Evolutionary conservation across 164 flowering plant genomes (phyloP).

Genomic region (Magnolia changhungtana): DNA sequence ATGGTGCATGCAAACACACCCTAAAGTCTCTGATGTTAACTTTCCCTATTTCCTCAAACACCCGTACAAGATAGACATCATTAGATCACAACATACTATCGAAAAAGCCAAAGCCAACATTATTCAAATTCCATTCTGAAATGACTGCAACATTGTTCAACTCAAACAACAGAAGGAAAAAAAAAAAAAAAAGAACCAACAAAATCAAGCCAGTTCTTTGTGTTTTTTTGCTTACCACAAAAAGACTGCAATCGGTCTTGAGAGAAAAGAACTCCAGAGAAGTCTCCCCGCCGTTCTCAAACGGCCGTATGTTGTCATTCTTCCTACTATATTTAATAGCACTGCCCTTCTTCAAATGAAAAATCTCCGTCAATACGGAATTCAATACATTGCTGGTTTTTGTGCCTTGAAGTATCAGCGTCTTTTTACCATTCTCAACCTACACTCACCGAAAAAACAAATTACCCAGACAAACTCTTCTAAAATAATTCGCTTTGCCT

Average conservation of each 20-base stretch:
- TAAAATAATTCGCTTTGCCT: neutral
- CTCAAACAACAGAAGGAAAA: neutral
- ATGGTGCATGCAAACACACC: no score
- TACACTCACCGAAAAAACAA: constrained; percentile 15
- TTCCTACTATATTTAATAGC: constrained; percentile 58
- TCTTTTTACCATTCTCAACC: constrained; percentile 88
- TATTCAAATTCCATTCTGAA: no score
- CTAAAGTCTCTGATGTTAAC: no score
- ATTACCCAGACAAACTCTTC: neutral
- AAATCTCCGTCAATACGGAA: constrained; percentile 59
- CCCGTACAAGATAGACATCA: no score
- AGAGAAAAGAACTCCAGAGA: constrained; percentile 84
- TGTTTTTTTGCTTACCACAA: constrained; percentile 50
- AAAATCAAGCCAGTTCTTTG: neutral
- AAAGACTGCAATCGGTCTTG: constrained; percentile 88
- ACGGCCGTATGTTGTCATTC: constrained; percentile 79
- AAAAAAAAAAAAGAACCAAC: no score
- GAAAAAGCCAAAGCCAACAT: no score
- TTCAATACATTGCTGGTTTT: constrained; percentile 74
- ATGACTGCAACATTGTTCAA: neutral
- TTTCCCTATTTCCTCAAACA: no score
- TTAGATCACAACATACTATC: no score
- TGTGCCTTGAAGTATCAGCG: constrained; percentile 81
- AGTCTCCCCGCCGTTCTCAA: constrained; percentile 88
- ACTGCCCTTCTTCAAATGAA: constrained; percentile 59